A percentile compares a stretch with the other conserved stretches of the same genome.
Conservation (phyloP, 148 eudicot genomes). For the Rhododendron simsii region DNA sequence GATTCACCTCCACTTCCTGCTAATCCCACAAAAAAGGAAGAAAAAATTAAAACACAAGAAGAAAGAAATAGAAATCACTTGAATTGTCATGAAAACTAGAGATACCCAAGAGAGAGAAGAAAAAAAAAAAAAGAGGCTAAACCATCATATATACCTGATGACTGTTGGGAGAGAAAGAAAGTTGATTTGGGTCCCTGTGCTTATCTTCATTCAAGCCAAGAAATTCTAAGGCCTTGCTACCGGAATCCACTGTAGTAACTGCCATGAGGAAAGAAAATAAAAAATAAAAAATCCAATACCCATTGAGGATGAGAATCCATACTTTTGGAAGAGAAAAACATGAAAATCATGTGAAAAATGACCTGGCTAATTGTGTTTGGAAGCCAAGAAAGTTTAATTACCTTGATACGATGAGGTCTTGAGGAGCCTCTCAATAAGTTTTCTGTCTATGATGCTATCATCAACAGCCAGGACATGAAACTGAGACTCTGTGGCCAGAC, state of each 20-base stretch:
- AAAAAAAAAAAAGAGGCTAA: neutral
- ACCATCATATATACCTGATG: constrained; percentile 33
- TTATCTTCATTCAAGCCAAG: constrained; percentile 63
- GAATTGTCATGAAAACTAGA: neutral
- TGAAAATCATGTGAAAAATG: neutral
- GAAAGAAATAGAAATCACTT: neutral
- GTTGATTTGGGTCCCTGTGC: constrained; percentile 28
- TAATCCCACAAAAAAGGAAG: constrained; percentile 12
- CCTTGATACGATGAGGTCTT: constrained; percentile 93
- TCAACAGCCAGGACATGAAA: constrained; percentile 99
- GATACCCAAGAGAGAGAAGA: neutral
- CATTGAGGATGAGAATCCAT: neutral
- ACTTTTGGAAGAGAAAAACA: no score
- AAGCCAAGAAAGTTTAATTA: constrained; percentile 15
- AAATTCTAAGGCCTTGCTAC: constrained; percentile 82
- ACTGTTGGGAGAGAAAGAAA: constrained; percentile 43
- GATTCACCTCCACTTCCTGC: constrained; percentile 78
- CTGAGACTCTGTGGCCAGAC: constrained; percentile 63
- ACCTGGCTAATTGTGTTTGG: neutral
- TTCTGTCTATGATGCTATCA: constrained; percentile 87
- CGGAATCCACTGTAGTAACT: constrained; percentile 99
- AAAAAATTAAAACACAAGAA: neutral
- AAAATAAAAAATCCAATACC: constrained; percentile 18
- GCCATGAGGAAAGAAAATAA: constrained; percentile 11
- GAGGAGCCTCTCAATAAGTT: constrained; percentile 80